Conservation (phyloP, 805 yeast genomes). For the Wickerhamiella brachini region DNA sequence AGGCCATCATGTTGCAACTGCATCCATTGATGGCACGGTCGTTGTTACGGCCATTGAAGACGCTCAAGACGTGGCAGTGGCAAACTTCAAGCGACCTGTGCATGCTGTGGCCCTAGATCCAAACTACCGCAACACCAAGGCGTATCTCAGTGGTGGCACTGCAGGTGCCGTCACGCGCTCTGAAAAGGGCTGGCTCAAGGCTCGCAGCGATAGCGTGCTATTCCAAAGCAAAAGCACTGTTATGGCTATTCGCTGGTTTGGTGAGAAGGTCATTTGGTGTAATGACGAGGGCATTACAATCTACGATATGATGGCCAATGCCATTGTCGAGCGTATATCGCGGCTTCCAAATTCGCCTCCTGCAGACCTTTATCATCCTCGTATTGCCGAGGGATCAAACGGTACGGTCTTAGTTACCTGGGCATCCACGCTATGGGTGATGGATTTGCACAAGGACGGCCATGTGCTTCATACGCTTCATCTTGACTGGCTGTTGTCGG, state of each 20-base stretch:
- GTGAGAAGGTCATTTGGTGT: slow-evolving; percentile 63
- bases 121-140: slow-evolving; percentile 43
- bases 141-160: slow-evolving; percentile 80
- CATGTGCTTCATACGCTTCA: not conserved
- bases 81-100: slow-evolving; percentile 76
- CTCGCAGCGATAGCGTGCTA: slow-evolving; percentile 52
- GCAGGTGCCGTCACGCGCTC: slow-evolving; percentile 69
- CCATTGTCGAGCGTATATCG: slow-evolving; percentile 37
- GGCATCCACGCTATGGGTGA: slow-evolving; percentile 64
- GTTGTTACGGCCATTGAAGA: slow-evolving; percentile 60
- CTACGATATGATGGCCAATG: slow-evolving; percentile 41
- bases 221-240: slow-evolving; percentile 35
- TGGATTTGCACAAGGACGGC: slow-evolving; percentile 21
- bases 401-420: slow-evolving; percentile 66
- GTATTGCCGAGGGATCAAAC: slow-evolving; percentile 43
- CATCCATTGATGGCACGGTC: slow-evolving; percentile 88
- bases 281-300: slow-evolving; percentile 67
- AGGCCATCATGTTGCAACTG: slow-evolving; percentile 66
- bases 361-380: slow-evolving; percentile 77
- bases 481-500: slow-evolving; percentile 41
- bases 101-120: slow-evolving; percentile 75
- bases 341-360: slow-evolving; percentile 44
- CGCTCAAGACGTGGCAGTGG: slow-evolving; percentile 51
- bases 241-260: slow-evolving; percentile 44
- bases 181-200: slow-evolving; percentile 77